A percentile compares a stretch with the other conserved stretches of the same genome.
These are phyloP conservation scores for Gymnopus androsaceus DNA, from an alignment of 1,284 basidiomycete genomes.

Conservation along the genomic window DNA sequence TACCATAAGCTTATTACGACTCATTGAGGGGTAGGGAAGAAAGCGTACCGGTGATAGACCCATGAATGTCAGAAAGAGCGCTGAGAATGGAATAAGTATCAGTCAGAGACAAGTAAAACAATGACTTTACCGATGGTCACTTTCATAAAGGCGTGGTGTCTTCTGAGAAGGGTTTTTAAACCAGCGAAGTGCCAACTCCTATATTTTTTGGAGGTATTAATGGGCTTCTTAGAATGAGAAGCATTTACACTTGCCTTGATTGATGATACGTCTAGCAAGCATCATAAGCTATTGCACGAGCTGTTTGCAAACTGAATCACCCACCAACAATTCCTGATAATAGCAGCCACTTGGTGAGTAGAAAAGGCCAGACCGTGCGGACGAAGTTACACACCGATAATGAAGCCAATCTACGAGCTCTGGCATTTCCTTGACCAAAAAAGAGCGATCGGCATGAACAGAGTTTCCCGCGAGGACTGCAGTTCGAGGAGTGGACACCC, in stretches of 20 bases:
- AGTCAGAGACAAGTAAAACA: constrained; percentile 2
- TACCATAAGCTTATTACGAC: not conserved
- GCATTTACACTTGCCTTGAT: constrained; percentile 59
- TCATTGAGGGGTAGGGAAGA: not conserved
- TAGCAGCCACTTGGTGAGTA: constrained; percentile 2
- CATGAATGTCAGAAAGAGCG: constrained; percentile 76
- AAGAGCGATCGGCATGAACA: constrained; percentile 76
- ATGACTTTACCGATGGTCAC: constrained; percentile 49
- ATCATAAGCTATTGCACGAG: constrained; percentile 15
- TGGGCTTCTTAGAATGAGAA: not conserved
- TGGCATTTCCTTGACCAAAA: constrained; percentile 77
- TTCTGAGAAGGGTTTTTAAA: constrained; percentile 43
- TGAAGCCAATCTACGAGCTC: constrained; percentile 74
- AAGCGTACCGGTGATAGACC: constrained; percentile 67
- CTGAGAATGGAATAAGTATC: constrained; percentile 36
- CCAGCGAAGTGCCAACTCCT: constrained; percentile 80
- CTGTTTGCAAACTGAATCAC: constrained; percentile 25
- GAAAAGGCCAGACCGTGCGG: not conserved
- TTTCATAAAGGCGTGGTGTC: constrained; percentile 35
- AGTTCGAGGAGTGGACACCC: constrained; percentile 62
- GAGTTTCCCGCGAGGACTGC: constrained; percentile 82
- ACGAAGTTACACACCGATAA: constrained; percentile 57
- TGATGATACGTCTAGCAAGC: constrained; percentile 67
- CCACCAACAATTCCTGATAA: constrained; percentile 63
- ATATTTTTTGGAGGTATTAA: too few species aligned